phyloP scores from a whole-genome alignment of 1,284 basidiomycete genomes.

The Nidula niveotomentosa region DNA sequence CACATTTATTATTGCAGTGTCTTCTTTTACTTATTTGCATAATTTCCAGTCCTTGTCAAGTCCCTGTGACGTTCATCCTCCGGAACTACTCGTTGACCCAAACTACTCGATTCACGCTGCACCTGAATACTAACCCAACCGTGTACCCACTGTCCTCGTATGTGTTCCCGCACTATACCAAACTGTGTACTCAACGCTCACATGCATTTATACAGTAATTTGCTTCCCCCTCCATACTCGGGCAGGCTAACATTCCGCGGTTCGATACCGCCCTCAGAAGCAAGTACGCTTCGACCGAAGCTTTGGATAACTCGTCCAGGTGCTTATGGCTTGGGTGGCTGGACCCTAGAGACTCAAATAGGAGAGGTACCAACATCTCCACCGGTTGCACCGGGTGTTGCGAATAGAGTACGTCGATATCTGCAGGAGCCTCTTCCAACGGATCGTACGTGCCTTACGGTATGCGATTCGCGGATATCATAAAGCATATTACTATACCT shows the following conservation, averaged over 20 bases:
- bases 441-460: conserved; percentile 41
- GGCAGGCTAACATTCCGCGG: conserved; percentile 64
- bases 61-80: conserved; percentile 57
- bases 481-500: conserved; percentile 11
- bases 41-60: conserved; percentile 49
- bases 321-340: conserved; percentile 60
- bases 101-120: conserved; percentile 52
- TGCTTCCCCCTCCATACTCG: conserved; percentile 51
- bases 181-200: conserved; percentile 1
- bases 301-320: conserved; percentile 66
- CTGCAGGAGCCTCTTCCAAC: conserved; percentile 42
- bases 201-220: conserved; percentile 24
- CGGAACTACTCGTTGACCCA: conserved; percentile 72
- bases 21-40: no score
- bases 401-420: conserved; percentile 39
- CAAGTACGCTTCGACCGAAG: conserved; percentile 40
- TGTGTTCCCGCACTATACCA: conserved; percentile 17
- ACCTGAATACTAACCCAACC: conserved; percentile 30
- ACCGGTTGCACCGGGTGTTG: conserved; percentile 22
- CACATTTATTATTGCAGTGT: not conserved
- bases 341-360: conserved; percentile 69
- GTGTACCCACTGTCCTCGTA: conserved; percentile 29
- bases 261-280: conserved; percentile 47
- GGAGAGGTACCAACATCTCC: conserved; percentile 22
- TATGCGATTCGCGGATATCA: conserved; percentile 28